A percentile compares a stretch with the other conserved stretches of the same genome.
Conservation (phyloP, 768 basidiomycete species). For the Boletus eberwhitei region DNA sequence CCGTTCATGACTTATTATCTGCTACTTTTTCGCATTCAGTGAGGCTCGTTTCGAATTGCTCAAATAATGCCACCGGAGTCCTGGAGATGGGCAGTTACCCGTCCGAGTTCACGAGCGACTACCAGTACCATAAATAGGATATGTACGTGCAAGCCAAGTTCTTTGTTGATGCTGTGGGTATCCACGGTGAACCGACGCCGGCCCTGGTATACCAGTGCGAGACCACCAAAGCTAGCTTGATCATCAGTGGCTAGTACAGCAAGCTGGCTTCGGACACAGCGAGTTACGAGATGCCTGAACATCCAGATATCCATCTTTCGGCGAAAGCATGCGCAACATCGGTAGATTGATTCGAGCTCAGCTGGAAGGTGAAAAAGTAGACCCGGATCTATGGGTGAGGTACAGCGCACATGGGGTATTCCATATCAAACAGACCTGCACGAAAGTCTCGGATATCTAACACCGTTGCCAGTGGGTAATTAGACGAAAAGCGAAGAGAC, state of each 20-base stretch:
- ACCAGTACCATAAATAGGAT: not conserved
- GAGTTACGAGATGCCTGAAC: not conserved
- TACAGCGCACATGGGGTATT: not conserved
- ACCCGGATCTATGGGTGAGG: not conserved
- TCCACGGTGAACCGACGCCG: not conserved
- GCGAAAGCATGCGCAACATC: not conserved
- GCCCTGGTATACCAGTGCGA: not conserved
- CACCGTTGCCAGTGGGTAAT: too few species aligned
- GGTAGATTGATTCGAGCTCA: not conserved
- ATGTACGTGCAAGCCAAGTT: not conserved
- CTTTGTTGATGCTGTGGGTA: not conserved
- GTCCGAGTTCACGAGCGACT: not conserved
- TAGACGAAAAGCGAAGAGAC: not conserved
- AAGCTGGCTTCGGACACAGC: not conserved
- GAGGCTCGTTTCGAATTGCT: not conserved
- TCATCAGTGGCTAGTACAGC: not conserved
- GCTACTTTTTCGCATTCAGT: conserved; percentile 1
- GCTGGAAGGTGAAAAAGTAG: not conserved
- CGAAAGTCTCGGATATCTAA: not conserved
- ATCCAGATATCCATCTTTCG: not conserved
- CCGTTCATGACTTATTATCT: conserved; percentile 17
- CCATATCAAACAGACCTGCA: not conserved
- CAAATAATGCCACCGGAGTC: not conserved
- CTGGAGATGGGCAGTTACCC: not conserved
- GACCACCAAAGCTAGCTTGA: not conserved